A percentile compares a stretch with the other conserved stretches of the same genome.
These are phyloP conservation scores for Sanghuangporus sanghuang DNA, from an alignment of 1,284 basidiomycete species.

Conservation along the genomic window DNA sequence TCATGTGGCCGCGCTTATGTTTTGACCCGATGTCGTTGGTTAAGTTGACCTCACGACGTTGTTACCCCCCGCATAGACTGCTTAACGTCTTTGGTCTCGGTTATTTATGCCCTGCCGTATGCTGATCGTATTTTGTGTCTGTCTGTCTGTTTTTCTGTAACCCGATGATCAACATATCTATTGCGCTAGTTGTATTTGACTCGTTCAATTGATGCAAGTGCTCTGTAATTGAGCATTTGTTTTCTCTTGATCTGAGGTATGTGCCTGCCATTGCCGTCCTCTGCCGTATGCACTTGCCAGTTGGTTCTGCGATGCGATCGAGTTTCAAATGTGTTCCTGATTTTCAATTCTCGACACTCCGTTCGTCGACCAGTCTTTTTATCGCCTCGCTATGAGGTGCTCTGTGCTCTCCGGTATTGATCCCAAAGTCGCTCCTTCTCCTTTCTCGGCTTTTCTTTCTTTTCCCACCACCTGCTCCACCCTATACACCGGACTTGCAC, in stretches of 20 bases:
- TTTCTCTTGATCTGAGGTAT: background rate
- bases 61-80: background rate
- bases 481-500: background rate
- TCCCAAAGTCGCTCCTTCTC: conserved; percentile 1
- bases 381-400: background rate
- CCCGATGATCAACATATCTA: background rate
- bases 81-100: background rate
- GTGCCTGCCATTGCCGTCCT: background rate
- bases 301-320: too few species aligned
- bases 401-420: background rate
- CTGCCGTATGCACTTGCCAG: too few species aligned
- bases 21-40: background rate
- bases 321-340: too few species aligned
- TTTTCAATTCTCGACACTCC: too few species aligned
- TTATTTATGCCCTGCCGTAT: background rate
- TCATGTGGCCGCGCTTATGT: conserved; percentile 5
- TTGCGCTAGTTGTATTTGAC: background rate
- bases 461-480: background rate
- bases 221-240: background rate
- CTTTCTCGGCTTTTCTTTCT: background rate
- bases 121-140: background rate
- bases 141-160: background rate
- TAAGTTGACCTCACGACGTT: background rate
- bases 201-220: background rate
- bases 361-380: background rate